Evolutionary conservation across 2,329 filamentous ascomycete species (phyloP).

Genomic region (Ceratocystis destructans): DNA sequence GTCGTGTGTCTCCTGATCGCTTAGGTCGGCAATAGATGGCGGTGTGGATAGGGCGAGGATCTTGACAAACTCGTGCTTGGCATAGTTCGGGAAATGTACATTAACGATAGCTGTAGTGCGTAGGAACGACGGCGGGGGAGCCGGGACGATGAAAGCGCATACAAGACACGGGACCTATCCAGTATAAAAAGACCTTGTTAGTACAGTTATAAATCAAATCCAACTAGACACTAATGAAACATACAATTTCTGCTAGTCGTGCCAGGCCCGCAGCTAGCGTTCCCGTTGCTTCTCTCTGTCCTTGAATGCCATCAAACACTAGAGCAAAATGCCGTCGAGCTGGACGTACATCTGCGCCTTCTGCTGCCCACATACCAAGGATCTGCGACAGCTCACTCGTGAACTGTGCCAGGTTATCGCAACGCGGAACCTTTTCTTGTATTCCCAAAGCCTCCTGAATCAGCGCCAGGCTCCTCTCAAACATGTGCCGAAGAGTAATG

Average conservation of each 20-base stretch:
- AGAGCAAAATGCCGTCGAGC: conserved; percentile 47
- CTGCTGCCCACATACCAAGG: conserved; percentile 27
- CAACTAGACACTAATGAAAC: conserved; percentile 23
- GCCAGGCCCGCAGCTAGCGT: conserved; percentile 72
- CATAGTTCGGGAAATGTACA: conserved; percentile 73
- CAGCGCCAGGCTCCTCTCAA: conserved; percentile 50
- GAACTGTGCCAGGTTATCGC: conserved; percentile 69
- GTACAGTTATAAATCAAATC: neutral
- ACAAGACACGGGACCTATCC: conserved; percentile 65
- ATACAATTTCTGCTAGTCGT: conserved; percentile 64
- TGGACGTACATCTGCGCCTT: conserved; percentile 26
- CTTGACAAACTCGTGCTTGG: conserved; percentile 60
- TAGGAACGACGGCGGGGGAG: conserved; percentile 54
- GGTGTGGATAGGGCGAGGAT: conserved; percentile 52
- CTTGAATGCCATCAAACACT: conserved; percentile 78
- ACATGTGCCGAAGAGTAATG: conserved; percentile 20
- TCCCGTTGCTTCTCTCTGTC: conserved; percentile 62
- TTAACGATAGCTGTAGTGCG: conserved; percentile 58
- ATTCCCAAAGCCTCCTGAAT: conserved; percentile 28
- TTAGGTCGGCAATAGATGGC: conserved; percentile 35
- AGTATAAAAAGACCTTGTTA: neutral
- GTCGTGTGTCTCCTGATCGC: conserved; percentile 43
- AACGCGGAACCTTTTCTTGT: conserved; percentile 35
- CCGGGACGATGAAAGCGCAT: conserved; percentile 61
- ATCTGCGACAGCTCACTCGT: conserved; percentile 56